These are phyloP conservation scores for Rhodocollybia butyracea DNA, from an alignment of 768 basidiomycete species.

Conservation along the genomic window DNA sequence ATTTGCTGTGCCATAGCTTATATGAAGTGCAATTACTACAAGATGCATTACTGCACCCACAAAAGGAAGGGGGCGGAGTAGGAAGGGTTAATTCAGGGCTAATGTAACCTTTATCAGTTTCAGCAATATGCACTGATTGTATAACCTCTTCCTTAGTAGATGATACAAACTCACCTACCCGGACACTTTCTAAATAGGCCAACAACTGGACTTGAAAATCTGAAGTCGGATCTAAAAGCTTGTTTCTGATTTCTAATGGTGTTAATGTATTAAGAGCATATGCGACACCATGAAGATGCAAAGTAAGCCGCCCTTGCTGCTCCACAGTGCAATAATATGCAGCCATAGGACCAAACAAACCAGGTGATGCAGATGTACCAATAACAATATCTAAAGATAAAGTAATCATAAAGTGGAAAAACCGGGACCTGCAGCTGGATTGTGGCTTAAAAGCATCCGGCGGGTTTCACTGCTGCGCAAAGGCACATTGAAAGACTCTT, in stretches of 20 bases:
- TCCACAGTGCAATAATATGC: slow-evolving; percentile 24
- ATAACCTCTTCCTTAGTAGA: slow-evolving; percentile 17
- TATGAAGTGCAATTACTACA: slow-evolving; percentile 8
- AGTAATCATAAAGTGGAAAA: slow-evolving; percentile 17
- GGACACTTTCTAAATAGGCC: slow-evolving; percentile 26
- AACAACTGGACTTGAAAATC: slow-evolving; percentile 23
- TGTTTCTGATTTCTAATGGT: slow-evolving; percentile 32
- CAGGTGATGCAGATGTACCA: neutral
- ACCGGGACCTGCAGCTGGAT: slow-evolving; percentile 16
- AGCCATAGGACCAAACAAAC: slow-evolving; percentile 15
- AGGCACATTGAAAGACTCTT: slow-evolving; percentile 15
- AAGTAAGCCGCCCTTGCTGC: slow-evolving; percentile 17
- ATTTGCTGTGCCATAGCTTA: slow-evolving; percentile 12
- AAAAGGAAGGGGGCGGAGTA: slow-evolving; percentile 14
- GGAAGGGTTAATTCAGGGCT: slow-evolving; percentile 24
- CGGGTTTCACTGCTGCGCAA: neutral
- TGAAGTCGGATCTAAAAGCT: slow-evolving; percentile 16
- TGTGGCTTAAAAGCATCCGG: slow-evolving; percentile 5
- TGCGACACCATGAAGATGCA: slow-evolving; percentile 36
- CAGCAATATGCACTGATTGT: neutral
- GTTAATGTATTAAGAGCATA: slow-evolving; percentile 27
- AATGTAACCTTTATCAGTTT: neutral
- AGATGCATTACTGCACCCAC: neutral
- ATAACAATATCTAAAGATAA: slow-evolving; percentile 14
- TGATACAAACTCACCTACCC: slow-evolving; percentile 28